Evolutionary conservation across 2,329 filamentous ascomycete species (phyloP).

Genomic region (Beauveria caledonica): DNA sequence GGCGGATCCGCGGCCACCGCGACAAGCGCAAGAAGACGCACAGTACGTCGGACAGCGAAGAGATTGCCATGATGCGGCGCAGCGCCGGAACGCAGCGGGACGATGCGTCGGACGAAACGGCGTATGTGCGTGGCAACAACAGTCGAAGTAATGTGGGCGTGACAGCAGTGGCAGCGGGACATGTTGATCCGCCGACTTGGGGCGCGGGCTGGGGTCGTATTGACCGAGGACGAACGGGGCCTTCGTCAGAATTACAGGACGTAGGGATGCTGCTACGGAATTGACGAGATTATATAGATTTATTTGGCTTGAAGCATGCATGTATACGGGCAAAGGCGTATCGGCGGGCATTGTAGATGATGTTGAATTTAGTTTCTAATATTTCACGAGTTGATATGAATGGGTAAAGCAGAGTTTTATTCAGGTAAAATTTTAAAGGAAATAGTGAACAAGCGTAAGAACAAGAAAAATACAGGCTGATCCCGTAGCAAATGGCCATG

Average conservation of each 20-base stretch:
- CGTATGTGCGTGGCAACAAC: background rate
- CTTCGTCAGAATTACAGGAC: slow-evolving; percentile 23
- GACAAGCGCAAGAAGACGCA: background rate
- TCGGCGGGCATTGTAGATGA: background rate
- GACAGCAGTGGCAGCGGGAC: background rate
- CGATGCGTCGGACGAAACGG: slow-evolving; percentile 3
- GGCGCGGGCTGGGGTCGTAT: slow-evolving; percentile 26
- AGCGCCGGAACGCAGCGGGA: background rate
- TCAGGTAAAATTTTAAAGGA: background rate
- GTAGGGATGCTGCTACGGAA: slow-evolving; percentile 23
- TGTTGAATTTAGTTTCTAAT: background rate
- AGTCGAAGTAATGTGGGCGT: slow-evolving; percentile 4
- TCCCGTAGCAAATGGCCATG: background rate
- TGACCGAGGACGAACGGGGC: slow-evolving; percentile 19
- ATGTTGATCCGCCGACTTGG: slow-evolving; percentile 18
- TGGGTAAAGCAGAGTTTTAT: no score
- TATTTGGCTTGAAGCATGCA: background rate
- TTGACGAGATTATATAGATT: slow-evolving; percentile 10
- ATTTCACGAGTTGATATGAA: no score
- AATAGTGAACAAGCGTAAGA: background rate
- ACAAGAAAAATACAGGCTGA: background rate
- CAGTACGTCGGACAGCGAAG: slow-evolving; percentile 1
- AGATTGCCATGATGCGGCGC: slow-evolving; percentile 10
- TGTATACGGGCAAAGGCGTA: background rate
- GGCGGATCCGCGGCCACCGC: background rate